These are phyloP conservation scores for Cyclocybe aegerita DNA, from an alignment of 768 basidiomycete genomes.

Conservation along the genomic window DNA sequence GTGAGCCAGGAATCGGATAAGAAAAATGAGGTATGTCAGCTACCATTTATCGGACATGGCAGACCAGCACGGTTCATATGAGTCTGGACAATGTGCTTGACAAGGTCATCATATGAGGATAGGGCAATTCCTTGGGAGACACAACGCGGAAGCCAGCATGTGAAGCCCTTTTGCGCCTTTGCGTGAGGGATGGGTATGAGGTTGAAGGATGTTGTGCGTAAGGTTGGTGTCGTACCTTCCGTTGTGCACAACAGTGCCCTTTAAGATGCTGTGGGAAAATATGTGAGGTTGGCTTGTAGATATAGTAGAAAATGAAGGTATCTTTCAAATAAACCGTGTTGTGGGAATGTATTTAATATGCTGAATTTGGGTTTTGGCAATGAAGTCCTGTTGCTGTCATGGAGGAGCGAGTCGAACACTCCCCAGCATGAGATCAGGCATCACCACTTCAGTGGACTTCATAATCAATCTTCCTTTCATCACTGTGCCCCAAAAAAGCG, in stretches of 20 bases:
- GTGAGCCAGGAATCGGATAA: background rate
- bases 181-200: background rate
- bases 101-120: constrained; percentile 14
- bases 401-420: too few species aligned
- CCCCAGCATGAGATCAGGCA: too few species aligned
- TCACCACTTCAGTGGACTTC: too few species aligned
- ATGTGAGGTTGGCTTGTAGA: background rate
- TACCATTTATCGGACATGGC: constrained; percentile 26
- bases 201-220: background rate
- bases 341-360: too few species aligned
- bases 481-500: background rate
- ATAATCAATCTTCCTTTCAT: too few species aligned
- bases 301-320: background rate
- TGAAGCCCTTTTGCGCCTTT: constrained; percentile 1
- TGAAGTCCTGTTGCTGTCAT: too few species aligned
- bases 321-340: too few species aligned
- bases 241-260: constrained; percentile 11
- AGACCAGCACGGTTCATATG: constrained; percentile 23
- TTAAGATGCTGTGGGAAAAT: constrained; percentile 13
- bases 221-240: background rate
- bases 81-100: constrained; percentile 22
- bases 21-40: background rate
- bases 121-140: constrained; percentile 11
- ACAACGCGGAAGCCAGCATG: constrained; percentile 21
- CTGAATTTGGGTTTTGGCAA: too few species aligned